Base-by-base conservation (phyloP, 2,329 filamentous ascomycete species). In the Incumbomyces delicatus region DNA sequence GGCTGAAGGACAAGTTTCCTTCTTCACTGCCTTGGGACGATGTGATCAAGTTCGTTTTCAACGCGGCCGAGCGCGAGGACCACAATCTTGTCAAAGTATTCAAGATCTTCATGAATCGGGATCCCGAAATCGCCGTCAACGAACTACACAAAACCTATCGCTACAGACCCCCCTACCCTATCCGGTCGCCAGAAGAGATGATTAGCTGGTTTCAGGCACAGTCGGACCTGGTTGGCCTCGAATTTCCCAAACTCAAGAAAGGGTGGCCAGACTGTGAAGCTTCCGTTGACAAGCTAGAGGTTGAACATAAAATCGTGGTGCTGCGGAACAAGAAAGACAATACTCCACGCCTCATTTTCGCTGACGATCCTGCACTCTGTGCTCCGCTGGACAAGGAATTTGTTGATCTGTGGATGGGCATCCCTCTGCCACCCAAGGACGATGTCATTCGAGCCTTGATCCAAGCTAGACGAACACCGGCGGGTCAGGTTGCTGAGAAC, bases 261-360 rank as follows among this genome's bases (percentile, higher is more conserved):
- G 92, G 92, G 53, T 98, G 92, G 92, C 82, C 83, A 58, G 94
- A 87, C 60, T 81, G 89, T 50, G 77, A 83, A 16, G 76, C 82
- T 16, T 77, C 84, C 8, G 84, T 98, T 62, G 77, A 84, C 52
- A 73, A 78, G 56, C 75, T 98, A 43, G 90, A 95, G 69, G 68
- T 67, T 34, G 78, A 85, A 62, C 83, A 89, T 60, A 83, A 83
- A 64, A 74, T 96, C 38, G 74, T 96, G 31, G 87, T 95, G 5
- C 85, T 87, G 17, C 80, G 89, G 51, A 89, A 89, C 47, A 94
- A 92, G 68, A 96, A 96, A 70, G 90, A 96, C 63, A 83, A 85
- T 60, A 78, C 85, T 57, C 82, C 90, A 1, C 81, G 83, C 58
- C 86, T 84, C 70, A 81, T 98, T 44, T 96, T 89, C 87, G 76